A percentile compares a stretch with the other conserved stretches of the same genome.
These are phyloP conservation scores for Talaromyces sp. DNA, from an alignment of 2,329 filamentous ascomycete species.

Conservation along the genomic window DNA sequence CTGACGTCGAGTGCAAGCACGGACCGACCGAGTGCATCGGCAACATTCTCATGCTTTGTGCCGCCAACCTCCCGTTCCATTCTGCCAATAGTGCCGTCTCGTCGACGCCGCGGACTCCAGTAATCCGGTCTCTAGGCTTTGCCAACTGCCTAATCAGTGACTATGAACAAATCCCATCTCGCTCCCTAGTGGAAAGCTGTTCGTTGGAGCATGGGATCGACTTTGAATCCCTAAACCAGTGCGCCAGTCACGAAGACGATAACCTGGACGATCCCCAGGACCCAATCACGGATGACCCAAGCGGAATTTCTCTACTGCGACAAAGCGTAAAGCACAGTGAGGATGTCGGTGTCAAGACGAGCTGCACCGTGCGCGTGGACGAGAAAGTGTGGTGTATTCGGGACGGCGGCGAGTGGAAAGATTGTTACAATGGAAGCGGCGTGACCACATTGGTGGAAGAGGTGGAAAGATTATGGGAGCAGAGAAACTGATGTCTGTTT, in stretches of 20 bases:
- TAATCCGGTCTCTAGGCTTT: conserved; percentile 86
- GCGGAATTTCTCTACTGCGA: conserved; percentile 42
- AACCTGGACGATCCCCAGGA: conserved; percentile 41
- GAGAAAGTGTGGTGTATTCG: conserved; percentile 78
- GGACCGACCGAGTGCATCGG: conserved; percentile 87
- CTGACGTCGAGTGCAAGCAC: conserved; percentile 83
- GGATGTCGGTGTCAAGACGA: conserved; percentile 62
- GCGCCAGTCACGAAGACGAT: conserved; percentile 72
- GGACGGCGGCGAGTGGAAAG: conserved; percentile 72
- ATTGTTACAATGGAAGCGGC: conserved; percentile 62
- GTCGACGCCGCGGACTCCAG: conserved; percentile 58
- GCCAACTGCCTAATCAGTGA: conserved; percentile 80
- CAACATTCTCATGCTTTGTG: conserved; percentile 92
- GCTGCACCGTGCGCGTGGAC: conserved; percentile 75
- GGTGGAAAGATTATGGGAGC: conserved; percentile 64
- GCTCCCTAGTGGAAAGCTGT: conserved; percentile 76
- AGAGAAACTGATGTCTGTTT: conserved; percentile 21
- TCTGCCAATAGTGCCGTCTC: conserved; percentile 16
- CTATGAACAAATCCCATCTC: conserved; percentile 72
- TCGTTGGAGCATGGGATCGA: conserved; percentile 87
- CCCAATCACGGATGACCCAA: conserved; percentile 59
- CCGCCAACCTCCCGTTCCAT: conserved; percentile 58
- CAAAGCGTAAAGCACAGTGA: conserved; percentile 49
- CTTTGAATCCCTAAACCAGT: conserved; percentile 75
- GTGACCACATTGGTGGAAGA: conserved; percentile 65